Evolutionary conservation across 2,329 filamentous ascomycete genomes (phyloP).

Genomic region (Cryphonectria nitschkei): DNA sequence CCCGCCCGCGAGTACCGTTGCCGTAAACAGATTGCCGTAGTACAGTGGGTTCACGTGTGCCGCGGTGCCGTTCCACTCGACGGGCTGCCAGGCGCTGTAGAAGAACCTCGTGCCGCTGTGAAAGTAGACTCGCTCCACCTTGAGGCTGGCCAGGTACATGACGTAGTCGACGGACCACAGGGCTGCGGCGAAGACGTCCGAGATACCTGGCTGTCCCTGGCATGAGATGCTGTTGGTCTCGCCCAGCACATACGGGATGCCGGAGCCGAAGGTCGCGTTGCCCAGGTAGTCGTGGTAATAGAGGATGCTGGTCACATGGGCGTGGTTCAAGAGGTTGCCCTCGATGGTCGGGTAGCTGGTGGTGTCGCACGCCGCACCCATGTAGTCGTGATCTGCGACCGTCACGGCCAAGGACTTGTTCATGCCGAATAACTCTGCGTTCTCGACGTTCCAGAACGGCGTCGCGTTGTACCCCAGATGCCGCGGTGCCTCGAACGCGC

Average conservation of each 20-base stretch:
- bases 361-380: slow-evolving; percentile 15
- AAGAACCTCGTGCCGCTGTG: slow-evolving; percentile 32
- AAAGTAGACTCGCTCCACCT: slow-evolving; percentile 18
- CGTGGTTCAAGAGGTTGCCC: slow-evolving; percentile 29
- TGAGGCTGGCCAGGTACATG: slow-evolving; percentile 19
- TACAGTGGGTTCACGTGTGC: slow-evolving; percentile 30
- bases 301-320: slow-evolving; percentile 29
- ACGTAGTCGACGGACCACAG: slow-evolving; percentile 22
- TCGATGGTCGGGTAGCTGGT: slow-evolving; percentile 20
- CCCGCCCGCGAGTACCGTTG: slow-evolving; percentile 27
- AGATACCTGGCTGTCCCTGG: slow-evolving; percentile 14
- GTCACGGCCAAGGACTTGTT: slow-evolving; percentile 5
- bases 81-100: slow-evolving; percentile 34
- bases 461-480: slow-evolving; percentile 1
- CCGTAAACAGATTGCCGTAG: slow-evolving; percentile 32
- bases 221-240: slow-evolving; percentile 23
- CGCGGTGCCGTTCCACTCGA: slow-evolving; percentile 24
- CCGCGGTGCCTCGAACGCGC: slow-evolving; percentile 20
- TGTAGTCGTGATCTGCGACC: slow-evolving; percentile 10
- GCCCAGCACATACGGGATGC: slow-evolving; percentile 27
- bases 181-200: slow-evolving; percentile 16
- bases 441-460: slow-evolving; percentile 19
- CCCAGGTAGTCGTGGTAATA: slow-evolving; percentile 30
- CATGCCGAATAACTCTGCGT: slow-evolving; percentile 3
- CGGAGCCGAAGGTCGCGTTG: slow-evolving; percentile 20